Conservation (phyloP, 768 basidiomycete species). For the Kwoniella bestiolae region DNA sequence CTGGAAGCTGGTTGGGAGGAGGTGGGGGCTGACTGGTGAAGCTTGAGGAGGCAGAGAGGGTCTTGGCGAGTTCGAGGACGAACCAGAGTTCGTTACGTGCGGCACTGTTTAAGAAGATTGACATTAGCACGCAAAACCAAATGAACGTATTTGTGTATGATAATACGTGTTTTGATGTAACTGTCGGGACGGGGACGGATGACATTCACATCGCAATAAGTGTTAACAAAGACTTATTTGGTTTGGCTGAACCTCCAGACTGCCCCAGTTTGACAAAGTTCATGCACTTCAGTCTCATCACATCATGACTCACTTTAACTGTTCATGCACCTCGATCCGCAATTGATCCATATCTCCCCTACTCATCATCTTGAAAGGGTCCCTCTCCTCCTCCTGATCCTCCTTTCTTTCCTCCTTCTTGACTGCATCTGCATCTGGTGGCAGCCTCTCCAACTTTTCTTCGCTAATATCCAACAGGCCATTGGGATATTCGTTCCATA, state of each 20-base stretch:
- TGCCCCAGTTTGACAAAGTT: background rate
- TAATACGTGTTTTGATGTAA: too few species aligned
- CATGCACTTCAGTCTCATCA: background rate
- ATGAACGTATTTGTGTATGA: too few species aligned
- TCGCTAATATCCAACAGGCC: conserved; percentile 46
- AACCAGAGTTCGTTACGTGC: conserved; percentile 54
- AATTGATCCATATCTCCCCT: conserved; percentile 44
- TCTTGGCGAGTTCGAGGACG: conserved; percentile 48
- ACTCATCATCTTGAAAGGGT: conserved; percentile 26
- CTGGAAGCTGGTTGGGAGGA: conserved; percentile 6
- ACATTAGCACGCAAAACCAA: too few species aligned
- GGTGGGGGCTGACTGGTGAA: conserved; percentile 34
- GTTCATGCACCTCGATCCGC: conserved; percentile 35
- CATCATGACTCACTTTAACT: conserved; percentile 43
- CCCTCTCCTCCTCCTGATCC: conserved; percentile 15
- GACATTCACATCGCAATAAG: too few species aligned
- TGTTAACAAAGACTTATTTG: background rate
- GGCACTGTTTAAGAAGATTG: conserved; percentile 23
- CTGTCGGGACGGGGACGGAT: too few species aligned
- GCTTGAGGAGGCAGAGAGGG: conserved; percentile 31
- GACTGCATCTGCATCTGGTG: conserved; percentile 26
- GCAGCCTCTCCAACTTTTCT: conserved; percentile 11
- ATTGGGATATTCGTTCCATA: conserved; percentile 51
- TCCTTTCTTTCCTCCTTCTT: conserved; percentile 8
- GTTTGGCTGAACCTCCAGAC: too few species aligned